phyloP scores from a whole-genome alignment of 495 filamentous ascomycete genomes.

The Penicillium lagena region DNA sequence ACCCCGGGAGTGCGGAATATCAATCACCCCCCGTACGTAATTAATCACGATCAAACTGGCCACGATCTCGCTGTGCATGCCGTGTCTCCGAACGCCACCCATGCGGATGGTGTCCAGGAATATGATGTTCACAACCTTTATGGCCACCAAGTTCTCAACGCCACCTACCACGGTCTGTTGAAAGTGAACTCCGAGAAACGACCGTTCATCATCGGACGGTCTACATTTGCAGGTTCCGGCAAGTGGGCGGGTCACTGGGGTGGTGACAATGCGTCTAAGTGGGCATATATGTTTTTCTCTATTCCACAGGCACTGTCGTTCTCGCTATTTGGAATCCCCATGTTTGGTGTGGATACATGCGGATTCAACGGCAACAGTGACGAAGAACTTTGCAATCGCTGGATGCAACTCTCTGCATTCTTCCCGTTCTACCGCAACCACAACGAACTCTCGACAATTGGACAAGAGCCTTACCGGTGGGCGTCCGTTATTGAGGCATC shows the following conservation, averaged over 20 bases:
- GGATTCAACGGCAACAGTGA: slow-evolving; percentile 70
- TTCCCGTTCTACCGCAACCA: slow-evolving; percentile 90
- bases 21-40: slow-evolving; percentile 73
- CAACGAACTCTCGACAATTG: slow-evolving; percentile 54
- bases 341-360: slow-evolving; percentile 82
- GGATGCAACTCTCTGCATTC: slow-evolving; percentile 84
- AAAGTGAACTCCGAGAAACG: slow-evolving; percentile 57
- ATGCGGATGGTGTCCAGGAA: slow-evolving; percentile 61
- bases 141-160: slow-evolving; percentile 71
- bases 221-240: slow-evolving; percentile 76
- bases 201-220: slow-evolving; percentile 81
- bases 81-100: slow-evolving; percentile 71
- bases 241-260: slow-evolving; percentile 84
- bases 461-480: slow-evolving; percentile 78
- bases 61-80: slow-evolving; percentile 71
- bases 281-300: slow-evolving; percentile 65
- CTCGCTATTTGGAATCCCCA: slow-evolving; percentile 77
- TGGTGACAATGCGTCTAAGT: slow-evolving; percentile 69
- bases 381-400: slow-evolving; percentile 72
- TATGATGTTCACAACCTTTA: slow-evolving; percentile 79
- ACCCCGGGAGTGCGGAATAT: slow-evolving; percentile 68
- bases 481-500: slow-evolving; percentile 58
- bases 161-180: slow-evolving; percentile 70
- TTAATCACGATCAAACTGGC: slow-evolving; percentile 64
- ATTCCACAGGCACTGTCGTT: slow-evolving; percentile 79